Percentiles rank a stretch among this genome's conserved stretches.
These are phyloP conservation scores for Hymenoscyphus infarciens DNA, from an alignment of 2,329 filamentous ascomycete species.

Conservation along the genomic window DNA sequence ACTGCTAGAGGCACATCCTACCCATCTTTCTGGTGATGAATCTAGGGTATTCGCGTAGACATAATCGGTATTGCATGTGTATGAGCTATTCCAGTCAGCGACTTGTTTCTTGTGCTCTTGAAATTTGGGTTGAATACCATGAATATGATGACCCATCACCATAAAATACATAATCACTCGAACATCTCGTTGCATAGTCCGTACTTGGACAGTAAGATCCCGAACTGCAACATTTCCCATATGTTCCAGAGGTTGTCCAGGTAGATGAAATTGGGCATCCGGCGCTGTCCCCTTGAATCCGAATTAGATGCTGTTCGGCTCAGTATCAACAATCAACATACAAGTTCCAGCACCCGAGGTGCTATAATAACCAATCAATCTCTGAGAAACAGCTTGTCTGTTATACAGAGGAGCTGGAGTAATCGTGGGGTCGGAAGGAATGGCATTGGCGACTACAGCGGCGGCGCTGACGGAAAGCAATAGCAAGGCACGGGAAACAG, in stretches of 20 bases:
- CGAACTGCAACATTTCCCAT: slow-evolving; percentile 9
- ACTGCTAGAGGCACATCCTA: slow-evolving; percentile 5
- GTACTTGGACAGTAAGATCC: neutral
- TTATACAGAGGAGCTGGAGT: slow-evolving; percentile 2
- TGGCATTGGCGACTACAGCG: neutral
- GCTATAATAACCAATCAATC: slow-evolving; percentile 11
- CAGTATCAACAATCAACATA: slow-evolving; percentile 4
- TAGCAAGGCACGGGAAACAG: slow-evolving; percentile 7
- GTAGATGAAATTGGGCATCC: slow-evolving; percentile 2
- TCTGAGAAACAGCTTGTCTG: slow-evolving; percentile 4
- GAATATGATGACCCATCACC: neutral
- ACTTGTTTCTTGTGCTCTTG: neutral
- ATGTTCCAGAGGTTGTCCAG: slow-evolving; percentile 6
- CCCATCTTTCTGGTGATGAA: slow-evolving; percentile 1
- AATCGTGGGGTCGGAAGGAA: slow-evolving; percentile 3
- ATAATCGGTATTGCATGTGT: slow-evolving; percentile 11
- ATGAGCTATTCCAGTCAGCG: slow-evolving; percentile 1
- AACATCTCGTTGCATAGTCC: slow-evolving; percentile 8
- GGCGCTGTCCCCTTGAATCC: neutral
- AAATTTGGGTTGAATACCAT: neutral
- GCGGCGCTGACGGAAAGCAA: slow-evolving; percentile 2
- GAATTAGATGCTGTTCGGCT: neutral
- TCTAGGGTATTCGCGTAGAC: slow-evolving; percentile 2
- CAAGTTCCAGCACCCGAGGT: slow-evolving; percentile 8
- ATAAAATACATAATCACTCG: slow-evolving; percentile 4